Percentiles rank a stretch among this genome's conserved stretches.
phyloP scores from a whole-genome alignment of 2,329 filamentous ascomycete species.

The Trematosphaeria pertusa region DNA sequence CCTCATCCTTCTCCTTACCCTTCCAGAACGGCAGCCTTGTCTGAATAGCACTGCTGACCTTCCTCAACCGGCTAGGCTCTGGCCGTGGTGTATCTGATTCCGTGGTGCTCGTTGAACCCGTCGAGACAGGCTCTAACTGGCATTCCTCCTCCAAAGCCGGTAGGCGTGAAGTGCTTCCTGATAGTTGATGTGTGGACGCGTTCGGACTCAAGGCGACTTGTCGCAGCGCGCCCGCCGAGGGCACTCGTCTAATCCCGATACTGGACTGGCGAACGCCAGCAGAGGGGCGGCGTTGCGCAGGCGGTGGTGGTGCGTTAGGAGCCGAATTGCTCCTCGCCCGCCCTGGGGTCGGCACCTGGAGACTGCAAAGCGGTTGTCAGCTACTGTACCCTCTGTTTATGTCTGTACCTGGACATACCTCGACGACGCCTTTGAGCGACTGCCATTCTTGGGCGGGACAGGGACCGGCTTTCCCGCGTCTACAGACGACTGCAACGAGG shows the following conservation, averaged over 20 bases:
- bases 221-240: constrained; percentile 32
- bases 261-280: constrained; percentile 40
- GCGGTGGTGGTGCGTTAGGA: constrained; percentile 28
- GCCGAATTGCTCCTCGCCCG: constrained; percentile 39
- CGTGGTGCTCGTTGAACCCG: constrained; percentile 25
- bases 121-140: constrained; percentile 28
- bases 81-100: constrained; percentile 13
- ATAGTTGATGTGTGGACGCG: constrained; percentile 29
- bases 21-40: constrained; percentile 36
- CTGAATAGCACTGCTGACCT: constrained; percentile 37
- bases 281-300: constrained; percentile 31
- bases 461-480: constrained; percentile 43
- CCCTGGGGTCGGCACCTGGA: too few species aligned
- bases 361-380: too few species aligned
- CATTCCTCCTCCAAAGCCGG: constrained; percentile 38
- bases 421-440: constrained; percentile 24
- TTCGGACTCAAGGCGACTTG: constrained; percentile 28
- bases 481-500: constrained; percentile 44
- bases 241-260: constrained; percentile 45
- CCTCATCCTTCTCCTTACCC: constrained; percentile 19
- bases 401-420: constrained; percentile 21
- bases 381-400: constrained; percentile 12
- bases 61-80: constrained; percentile 31
- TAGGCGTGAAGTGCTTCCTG: constrained; percentile 26
- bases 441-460: constrained; percentile 28